These are phyloP conservation scores for Adansonia grandidieri DNA, from an alignment of 441 rosid genomes.

Conservation along the genomic window DNA sequence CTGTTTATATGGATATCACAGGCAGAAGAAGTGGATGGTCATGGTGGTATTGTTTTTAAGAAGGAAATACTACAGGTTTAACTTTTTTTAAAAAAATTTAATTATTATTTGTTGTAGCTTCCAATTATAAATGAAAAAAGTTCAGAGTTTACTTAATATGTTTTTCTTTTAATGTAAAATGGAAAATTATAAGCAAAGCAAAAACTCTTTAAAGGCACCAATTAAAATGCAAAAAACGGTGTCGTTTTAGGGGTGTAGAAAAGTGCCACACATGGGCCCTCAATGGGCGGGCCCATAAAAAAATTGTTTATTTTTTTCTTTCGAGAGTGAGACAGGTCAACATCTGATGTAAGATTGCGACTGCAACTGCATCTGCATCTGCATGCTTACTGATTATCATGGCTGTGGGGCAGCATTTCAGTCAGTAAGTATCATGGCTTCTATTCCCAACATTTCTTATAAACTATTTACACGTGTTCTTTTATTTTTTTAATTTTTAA, in stretches of 20 bases:
- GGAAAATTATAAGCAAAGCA: background rate
- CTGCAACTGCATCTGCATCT: too few relatives aligned
- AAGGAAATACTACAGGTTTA: background rate
- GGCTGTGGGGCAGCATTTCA: too few relatives aligned
- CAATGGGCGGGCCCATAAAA: background rate
- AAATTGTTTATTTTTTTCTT: background rate
- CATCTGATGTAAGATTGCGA: conserved; percentile 23
- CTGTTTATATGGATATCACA: conserved; percentile 29
- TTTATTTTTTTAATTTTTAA: too few relatives aligned
- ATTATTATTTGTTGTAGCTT: conserved; percentile 11
- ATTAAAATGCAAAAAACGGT: background rate
- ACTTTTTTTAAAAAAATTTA: background rate
- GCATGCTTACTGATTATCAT: too few relatives aligned
- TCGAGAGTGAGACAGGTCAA: conserved; percentile 52
- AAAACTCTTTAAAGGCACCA: background rate
- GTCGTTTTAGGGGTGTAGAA: conserved; percentile 32
- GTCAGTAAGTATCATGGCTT: background rate
- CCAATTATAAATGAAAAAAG: conserved; percentile 7
- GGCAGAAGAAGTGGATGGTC: conserved; percentile 4
- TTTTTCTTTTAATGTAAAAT: background rate
- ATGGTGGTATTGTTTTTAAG: conserved; percentile 5
- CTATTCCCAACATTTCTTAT: background rate
- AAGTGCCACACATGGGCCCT: conserved; percentile 33
- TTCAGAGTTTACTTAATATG: background rate
- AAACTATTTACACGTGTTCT: background rate